A percentile compares a stretch with the other conserved stretches of the same genome.
These are phyloP conservation scores for Diaporthe humulicola DNA, from an alignment of 2,329 filamentous ascomycete species.

Conservation along the genomic window DNA sequence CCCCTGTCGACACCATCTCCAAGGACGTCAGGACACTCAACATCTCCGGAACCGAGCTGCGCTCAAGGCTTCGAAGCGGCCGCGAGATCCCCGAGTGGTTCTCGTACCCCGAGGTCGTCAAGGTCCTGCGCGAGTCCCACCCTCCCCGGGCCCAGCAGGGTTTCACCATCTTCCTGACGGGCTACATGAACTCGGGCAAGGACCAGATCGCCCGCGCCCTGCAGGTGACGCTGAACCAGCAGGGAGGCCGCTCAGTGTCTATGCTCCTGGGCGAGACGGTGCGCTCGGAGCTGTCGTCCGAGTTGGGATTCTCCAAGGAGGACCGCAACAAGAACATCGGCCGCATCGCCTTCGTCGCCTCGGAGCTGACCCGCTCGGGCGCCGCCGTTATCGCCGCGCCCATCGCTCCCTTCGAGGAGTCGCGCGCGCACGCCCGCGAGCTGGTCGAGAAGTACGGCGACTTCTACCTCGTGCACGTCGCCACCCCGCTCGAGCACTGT, in stretches of 20 bases:
- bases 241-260: constrained; percentile 93
- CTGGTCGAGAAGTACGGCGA: constrained; percentile 88
- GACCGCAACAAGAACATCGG: constrained; percentile 96
- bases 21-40: constrained; percentile 87
- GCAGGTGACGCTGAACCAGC: constrained; percentile 97
- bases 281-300: constrained; percentile 90
- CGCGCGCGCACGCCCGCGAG: constrained; percentile 83
- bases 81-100: constrained; percentile 99
- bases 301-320: constrained; percentile 93
- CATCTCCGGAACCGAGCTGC: constrained; percentile 91
- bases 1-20: constrained; percentile 89
- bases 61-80: constrained; percentile 89
- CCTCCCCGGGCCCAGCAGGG: constrained; percentile 91
- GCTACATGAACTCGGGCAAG: constrained; percentile 97
- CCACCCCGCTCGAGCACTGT: constrained; percentile 90
- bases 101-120: constrained; percentile 98
- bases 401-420: constrained; percentile 91
- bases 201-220: constrained; percentile 95
- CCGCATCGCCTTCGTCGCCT: constrained; percentile 95
- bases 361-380: constrained; percentile 92
- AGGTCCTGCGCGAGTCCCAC: constrained; percentile 95
- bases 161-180: constrained; percentile 98
- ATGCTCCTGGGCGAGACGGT: constrained; percentile 97
- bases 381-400: constrained; percentile 96
- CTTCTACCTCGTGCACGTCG: constrained; percentile 96